Evolutionary conservation across 2,329 filamentous ascomycete genomes (phyloP).

Genomic region (Dendryphion nanum): DNA sequence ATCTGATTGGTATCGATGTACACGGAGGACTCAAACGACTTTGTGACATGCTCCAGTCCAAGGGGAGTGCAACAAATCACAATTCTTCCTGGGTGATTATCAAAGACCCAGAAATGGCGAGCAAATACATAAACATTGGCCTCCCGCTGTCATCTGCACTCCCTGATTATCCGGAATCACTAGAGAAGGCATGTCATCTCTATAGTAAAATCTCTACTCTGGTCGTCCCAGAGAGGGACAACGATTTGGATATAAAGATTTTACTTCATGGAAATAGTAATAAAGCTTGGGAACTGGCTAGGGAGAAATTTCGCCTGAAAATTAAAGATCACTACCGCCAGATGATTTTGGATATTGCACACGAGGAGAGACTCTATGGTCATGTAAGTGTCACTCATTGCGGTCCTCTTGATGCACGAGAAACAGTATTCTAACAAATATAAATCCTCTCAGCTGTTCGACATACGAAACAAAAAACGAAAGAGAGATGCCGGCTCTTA

Average conservation of each 20-base stretch:
- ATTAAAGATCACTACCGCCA: not conserved
- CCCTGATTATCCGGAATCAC: not conserved
- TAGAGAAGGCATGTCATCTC: not conserved
- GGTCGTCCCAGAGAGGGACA: not conserved
- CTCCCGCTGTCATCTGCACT: not conserved
- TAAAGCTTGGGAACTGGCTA: not conserved
- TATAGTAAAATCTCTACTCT: not conserved
- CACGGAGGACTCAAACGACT: not conserved
- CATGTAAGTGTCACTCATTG: too few relatives aligned
- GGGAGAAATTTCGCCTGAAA: not conserved
- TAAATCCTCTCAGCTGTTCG: too few relatives aligned
- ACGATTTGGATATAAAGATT: not conserved
- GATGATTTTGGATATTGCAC: too few relatives aligned
- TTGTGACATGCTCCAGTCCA: not conserved
- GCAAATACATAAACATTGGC: conserved; percentile 3
- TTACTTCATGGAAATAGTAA: not conserved
- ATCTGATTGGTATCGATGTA: conserved; percentile 1
- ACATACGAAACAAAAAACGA: too few relatives aligned
- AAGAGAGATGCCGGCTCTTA: too few relatives aligned
- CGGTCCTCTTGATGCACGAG: too few relatives aligned
- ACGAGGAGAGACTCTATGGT: too few relatives aligned
- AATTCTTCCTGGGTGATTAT: not conserved
- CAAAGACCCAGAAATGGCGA: not conserved
- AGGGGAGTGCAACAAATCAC: not conserved
- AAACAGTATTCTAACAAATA: too few relatives aligned